Percentiles rank a stretch among this genome's conserved stretches.
Conservation (phyloP, 2,329 filamentous ascomycete genomes). For the Dactylellina sp. region DNA sequence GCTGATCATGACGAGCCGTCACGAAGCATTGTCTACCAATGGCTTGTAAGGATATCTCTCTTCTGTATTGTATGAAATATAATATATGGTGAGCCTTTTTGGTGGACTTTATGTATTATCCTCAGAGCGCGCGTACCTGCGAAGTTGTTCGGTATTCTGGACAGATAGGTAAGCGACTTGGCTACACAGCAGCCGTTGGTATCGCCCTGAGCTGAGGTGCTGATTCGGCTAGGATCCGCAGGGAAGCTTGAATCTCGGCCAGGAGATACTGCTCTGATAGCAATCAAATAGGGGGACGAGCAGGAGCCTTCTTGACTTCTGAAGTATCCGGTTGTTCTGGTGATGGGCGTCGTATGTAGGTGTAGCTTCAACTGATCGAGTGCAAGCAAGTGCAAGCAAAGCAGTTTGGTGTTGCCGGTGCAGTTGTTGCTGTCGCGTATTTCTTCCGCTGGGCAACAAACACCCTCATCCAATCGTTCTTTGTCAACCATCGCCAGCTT, state of each 20-base stretch:
- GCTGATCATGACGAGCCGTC: constrained; percentile 52
- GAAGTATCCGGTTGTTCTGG: constrained; percentile 15
- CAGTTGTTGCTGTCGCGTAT: constrained; percentile 38
- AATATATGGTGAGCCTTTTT: constrained; percentile 2
- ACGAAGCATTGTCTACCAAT: constrained; percentile 48
- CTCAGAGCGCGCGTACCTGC: constrained; percentile 15
- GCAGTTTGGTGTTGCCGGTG: no score
- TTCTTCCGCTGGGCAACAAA: constrained; percentile 18
- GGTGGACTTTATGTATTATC: not conserved
- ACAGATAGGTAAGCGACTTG: constrained; percentile 49
- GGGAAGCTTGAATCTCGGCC: not conserved
- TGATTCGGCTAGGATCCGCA: not conserved
- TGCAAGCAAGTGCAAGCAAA: no score
- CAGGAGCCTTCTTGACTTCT: not conserved
- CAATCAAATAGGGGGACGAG: not conserved
- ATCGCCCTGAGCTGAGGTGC: not conserved
- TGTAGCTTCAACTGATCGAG: no score
- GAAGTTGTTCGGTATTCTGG: constrained; percentile 1
- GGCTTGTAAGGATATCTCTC: not conserved
- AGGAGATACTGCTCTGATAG: constrained; percentile 2
- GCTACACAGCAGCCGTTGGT: not conserved
- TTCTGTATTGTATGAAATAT: no score
- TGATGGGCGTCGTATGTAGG: no score
- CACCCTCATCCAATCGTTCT: constrained; percentile 22
- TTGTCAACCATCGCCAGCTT: constrained; percentile 22